These are phyloP conservation scores for Fusarium albidum DNA, from an alignment of 2,329 filamentous ascomycete genomes.

Conservation along the genomic window DNA sequence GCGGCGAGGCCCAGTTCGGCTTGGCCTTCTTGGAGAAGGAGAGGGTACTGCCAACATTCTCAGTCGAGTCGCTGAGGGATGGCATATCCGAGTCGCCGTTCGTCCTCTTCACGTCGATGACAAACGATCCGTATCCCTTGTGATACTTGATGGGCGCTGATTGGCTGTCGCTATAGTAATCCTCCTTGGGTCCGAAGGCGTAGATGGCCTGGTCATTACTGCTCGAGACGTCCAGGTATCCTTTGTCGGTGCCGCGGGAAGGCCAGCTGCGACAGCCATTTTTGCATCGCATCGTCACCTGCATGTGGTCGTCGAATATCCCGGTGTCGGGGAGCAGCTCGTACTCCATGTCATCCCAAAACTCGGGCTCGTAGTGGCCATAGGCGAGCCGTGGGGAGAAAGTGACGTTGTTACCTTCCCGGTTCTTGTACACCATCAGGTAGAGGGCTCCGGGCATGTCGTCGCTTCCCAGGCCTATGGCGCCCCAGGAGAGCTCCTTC, in stretches of 20 bases:
- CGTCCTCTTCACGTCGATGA: slow-evolving; percentile 62
- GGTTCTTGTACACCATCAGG: slow-evolving; percentile 62
- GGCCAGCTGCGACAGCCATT: slow-evolving; percentile 61
- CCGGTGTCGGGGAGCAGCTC: slow-evolving; percentile 57
- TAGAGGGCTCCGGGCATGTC: slow-evolving; percentile 62
- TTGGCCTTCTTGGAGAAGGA: slow-evolving; percentile 43
- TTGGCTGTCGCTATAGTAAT: slow-evolving; percentile 51
- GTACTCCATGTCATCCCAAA: slow-evolving; percentile 53
- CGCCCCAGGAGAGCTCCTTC: slow-evolving; percentile 57
- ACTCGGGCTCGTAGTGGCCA: slow-evolving; percentile 61
- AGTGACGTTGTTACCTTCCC: slow-evolving; percentile 58
- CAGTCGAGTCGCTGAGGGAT: slow-evolving; percentile 44
- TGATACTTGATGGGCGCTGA: slow-evolving; percentile 61
- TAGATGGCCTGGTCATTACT: slow-evolving; percentile 61
- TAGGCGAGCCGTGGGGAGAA: slow-evolving; percentile 62
- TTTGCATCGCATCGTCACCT: slow-evolving; percentile 60
- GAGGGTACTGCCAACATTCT: slow-evolving; percentile 48
- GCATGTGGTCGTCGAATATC: slow-evolving; percentile 54
- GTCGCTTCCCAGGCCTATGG: slow-evolving; percentile 61
- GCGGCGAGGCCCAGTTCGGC: slow-evolving; percentile 50
- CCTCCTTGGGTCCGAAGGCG: slow-evolving; percentile 60
- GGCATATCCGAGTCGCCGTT: slow-evolving; percentile 55
- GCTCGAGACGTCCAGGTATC: slow-evolving; percentile 59
- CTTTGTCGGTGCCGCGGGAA: slow-evolving; percentile 41
- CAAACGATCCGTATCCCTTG: slow-evolving; percentile 61